A percentile compares a stretch with the other conserved stretches of the same genome.
Evolutionary conservation across 352 stramenopile genomes (phyloP).

Genomic region (Globisporangium solare): DNA sequence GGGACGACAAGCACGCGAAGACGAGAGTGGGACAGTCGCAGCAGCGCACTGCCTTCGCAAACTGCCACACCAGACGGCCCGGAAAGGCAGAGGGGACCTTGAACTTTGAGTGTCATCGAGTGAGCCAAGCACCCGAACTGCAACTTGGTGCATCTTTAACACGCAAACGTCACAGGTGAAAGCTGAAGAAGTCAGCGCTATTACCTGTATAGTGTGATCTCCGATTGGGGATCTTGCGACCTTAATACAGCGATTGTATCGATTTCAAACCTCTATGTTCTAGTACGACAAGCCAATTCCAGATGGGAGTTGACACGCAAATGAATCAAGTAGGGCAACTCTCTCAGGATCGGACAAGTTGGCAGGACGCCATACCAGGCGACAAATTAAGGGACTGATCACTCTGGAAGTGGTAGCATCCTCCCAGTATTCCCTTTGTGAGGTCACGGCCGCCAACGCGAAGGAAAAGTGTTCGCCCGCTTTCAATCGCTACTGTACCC

Average conservation of each 20-base stretch:
- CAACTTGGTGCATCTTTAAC: constrained; percentile 10
- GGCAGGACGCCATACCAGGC: background rate
- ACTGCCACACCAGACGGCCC: background rate
- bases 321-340: background rate
- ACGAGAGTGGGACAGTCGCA: background rate
- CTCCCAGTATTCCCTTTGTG: no score
- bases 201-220: background rate
- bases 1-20: no score
- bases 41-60: no score
- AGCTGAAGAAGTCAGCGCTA: background rate
- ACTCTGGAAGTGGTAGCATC: no score
- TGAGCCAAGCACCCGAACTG: constrained; percentile 11
- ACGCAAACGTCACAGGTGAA: constrained; percentile 2
- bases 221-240: background rate
- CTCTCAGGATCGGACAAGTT: background rate
- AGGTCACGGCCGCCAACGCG: no score
- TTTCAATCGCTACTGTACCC: no score
- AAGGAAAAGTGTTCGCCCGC: no score
- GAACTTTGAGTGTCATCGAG: background rate
- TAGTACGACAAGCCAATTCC: background rate
- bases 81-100: background rate
- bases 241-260: background rate
- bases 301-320: background rate
- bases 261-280: background rate
- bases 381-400: no score